These are phyloP conservation scores for Cetraspora pellucida DNA, from an alignment of 192 early-diverging fungal species.

Conservation along the genomic window DNA sequence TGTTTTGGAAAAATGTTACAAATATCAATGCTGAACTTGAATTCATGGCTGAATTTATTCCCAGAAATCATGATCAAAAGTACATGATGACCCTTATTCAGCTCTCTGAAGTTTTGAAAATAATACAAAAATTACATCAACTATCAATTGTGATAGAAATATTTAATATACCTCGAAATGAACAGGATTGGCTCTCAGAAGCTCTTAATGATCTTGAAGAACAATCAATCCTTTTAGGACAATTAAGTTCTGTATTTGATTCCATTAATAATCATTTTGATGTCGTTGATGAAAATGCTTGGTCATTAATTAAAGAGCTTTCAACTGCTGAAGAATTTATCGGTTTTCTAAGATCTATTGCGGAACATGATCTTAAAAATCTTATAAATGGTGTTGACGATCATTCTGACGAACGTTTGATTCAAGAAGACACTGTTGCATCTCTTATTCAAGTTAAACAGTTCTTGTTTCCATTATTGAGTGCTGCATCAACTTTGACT, in stretches of 20 bases:
- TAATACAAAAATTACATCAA: background rate
- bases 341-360: background rate
- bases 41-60: background rate
- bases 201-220: background rate
- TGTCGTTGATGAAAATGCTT: background rate
- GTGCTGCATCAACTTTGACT: background rate
- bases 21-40: slow-evolving; percentile 8
- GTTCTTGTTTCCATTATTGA: slow-evolving; percentile 23
- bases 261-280: background rate
- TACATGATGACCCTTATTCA: background rate
- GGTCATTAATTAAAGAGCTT: slow-evolving; percentile 7
- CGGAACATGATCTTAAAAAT: slow-evolving; percentile 31
- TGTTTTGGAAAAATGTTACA: slow-evolving; percentile 24
- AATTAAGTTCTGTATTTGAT: slow-evolving; percentile 4
- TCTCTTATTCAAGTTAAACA: slow-evolving; percentile 33
- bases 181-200: background rate
- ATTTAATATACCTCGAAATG: background rate
- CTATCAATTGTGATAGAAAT: background rate
- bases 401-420: slow-evolving; percentile 28
- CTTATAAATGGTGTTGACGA: slow-evolving; percentile 35
- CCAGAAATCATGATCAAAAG: background rate
- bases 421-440: slow-evolving; percentile 27
- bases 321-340: background rate
- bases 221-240: background rate
- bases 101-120: background rate